Evolutionary conservation across 352 stramenopile species (phyloP), one percentile per base, ranked within the genome.

Genomic region (Lagenidium sp.): DNA sequence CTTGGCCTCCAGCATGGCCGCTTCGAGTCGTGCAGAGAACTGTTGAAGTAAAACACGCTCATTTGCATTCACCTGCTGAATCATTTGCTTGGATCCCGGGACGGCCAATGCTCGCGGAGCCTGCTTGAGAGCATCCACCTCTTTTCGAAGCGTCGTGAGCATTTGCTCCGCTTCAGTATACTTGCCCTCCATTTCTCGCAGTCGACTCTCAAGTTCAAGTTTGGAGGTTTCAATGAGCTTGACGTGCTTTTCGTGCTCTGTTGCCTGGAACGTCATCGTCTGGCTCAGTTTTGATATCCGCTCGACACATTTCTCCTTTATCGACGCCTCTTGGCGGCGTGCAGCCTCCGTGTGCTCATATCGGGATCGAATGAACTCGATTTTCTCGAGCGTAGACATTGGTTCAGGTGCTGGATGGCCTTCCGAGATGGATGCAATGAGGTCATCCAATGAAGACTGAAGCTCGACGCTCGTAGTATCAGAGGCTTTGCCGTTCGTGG

Each of bases 251-350:
- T 82, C 68, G 34, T 83, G 68, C 43, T 86, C 70, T 6, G 66
- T 47, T 1, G 75, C 61, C 25, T 83, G 70, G 21, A 77, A 79
- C 24, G 60, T 79, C 57, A 86, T 79, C 1, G 68, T 80, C 32
- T 86, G 74, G 31, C 63, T 82, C 12, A 86, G 53, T 43, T 76
- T 71, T 7, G 74, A 76, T 34, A 86, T 86, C 7, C 70, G 65
- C 25, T 79, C 70, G 4, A 82, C 66, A 29, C 74, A 86, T 26
- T 84, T 82, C n/a, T 70, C 55, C 53, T 86, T 86, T 5, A 82
- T 63, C 1, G 65, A 71, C 2, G 47, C 57, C 19, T 81, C 68
- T 22, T 79, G 59, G 10, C 43, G 41, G 13, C 84, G 45, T 0
- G 56, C 47, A 15, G 56, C 57, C 18, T 83, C 65, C 18, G 70